phyloP scores from a whole-genome alignment of 805 yeast species.

The Yamadazyma nakazawae region DNA sequence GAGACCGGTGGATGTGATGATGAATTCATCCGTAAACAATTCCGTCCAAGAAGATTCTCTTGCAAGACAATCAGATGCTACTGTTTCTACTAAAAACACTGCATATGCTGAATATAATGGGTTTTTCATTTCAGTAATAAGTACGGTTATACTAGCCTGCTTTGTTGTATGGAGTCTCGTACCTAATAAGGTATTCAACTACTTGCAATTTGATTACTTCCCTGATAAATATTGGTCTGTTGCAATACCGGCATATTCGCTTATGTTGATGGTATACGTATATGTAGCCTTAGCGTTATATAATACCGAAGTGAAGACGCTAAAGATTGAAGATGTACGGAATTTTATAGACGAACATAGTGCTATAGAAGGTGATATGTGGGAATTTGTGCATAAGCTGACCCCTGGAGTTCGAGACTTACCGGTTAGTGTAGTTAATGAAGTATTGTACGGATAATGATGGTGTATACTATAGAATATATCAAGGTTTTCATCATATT shows the following conservation, averaged over 20 bases:
- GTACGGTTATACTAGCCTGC: slow-evolving; percentile 50
- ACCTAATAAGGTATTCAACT: slow-evolving; percentile 53
- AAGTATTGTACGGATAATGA: slow-evolving; percentile 46
- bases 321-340: slow-evolving; percentile 53
- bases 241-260: slow-evolving; percentile 66
- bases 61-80: slow-evolving; percentile 66
- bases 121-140: slow-evolving; percentile 73
- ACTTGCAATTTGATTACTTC: slow-evolving; percentile 59
- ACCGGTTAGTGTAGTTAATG: slow-evolving; percentile 68
- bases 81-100: slow-evolving; percentile 47
- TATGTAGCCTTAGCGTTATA: slow-evolving; percentile 70
- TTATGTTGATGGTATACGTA: slow-evolving; percentile 68
- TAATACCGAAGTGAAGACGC: slow-evolving; percentile 73
- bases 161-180: slow-evolving; percentile 74
- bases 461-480: slow-evolving; percentile 1
- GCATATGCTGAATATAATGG: slow-evolving; percentile 81
- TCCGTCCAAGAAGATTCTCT: slow-evolving; percentile 39
- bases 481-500: too few relatives aligned
- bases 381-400: slow-evolving; percentile 48
- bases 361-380: slow-evolving; percentile 19
- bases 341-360: slow-evolving; percentile 69
- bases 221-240: slow-evolving; percentile 94
- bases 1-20: slow-evolving; percentile 2
- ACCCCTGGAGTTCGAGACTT: slow-evolving; percentile 88
- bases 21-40: background rate